A percentile compares a stretch with the other conserved stretches of the same genome.
Conservation (phyloP, 305 asterid species). For the Fraxinus baroniana region DNA sequence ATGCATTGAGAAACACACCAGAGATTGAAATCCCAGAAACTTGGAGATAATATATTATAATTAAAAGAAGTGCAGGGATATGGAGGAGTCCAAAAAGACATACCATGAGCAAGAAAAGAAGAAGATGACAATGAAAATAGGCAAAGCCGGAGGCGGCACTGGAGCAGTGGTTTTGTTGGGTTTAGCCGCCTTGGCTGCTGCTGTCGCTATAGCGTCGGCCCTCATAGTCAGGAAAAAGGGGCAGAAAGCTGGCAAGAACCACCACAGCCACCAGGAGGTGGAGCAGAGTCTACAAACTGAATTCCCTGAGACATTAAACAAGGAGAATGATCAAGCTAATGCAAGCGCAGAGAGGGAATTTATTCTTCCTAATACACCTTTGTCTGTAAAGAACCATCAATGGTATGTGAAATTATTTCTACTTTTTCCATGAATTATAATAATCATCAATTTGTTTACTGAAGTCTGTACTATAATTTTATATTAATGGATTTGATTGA, state of each 20-base stretch:
- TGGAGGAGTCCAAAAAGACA: constrained; percentile 27
- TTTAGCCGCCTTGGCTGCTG: constrained; percentile 51
- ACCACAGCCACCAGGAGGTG: constrained; percentile 10
- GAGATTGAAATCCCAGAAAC: background rate
- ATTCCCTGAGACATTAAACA: background rate
- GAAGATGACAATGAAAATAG: constrained; percentile 31
- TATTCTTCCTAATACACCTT: background rate
- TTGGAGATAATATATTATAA: background rate
- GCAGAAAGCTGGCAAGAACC: constrained; percentile 33
- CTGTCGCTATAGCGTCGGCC: constrained; percentile 41
- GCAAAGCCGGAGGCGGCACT: constrained; percentile 32
- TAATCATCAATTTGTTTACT: background rate
- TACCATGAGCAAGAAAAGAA: constrained; percentile 17
- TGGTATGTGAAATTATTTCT: constrained; percentile 30
- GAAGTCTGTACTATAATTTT: background rate
- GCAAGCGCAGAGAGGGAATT: constrained; percentile 20
- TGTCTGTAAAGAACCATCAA: constrained; percentile 4
- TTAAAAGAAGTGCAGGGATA: background rate
- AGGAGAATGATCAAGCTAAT: constrained; percentile 12
- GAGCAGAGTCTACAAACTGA: constrained; percentile 28
- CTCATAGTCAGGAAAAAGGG: constrained; percentile 31
- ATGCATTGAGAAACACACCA: background rate
- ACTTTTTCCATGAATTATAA: background rate
- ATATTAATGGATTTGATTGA: background rate
- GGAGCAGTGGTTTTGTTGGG: constrained; percentile 56